These are phyloP conservation scores for Cyclotella sp. DNA, from an alignment of 108 stramenopile genomes.

Conservation along the genomic window DNA sequence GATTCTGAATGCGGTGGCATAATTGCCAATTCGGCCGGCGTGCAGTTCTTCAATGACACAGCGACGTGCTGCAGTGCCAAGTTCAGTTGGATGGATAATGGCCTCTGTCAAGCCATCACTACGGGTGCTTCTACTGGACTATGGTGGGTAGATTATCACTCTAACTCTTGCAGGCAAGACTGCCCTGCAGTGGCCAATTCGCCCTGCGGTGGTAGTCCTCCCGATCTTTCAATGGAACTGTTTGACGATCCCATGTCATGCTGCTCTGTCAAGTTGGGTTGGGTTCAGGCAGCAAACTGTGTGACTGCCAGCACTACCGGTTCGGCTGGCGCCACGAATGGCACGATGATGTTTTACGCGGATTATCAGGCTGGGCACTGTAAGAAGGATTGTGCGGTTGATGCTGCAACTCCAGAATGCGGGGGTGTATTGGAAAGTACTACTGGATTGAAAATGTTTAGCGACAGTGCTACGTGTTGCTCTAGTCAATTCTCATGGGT, in stretches of 20 bases:
- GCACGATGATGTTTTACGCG: not conserved
- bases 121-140: not conserved
- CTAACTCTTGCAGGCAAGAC: slow-evolving; percentile 16
- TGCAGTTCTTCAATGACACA: slow-evolving; percentile 8
- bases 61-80: slow-evolving; percentile 5
- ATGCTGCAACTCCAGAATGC: slow-evolving; percentile 4
- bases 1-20: slow-evolving; percentile 4
- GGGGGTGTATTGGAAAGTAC: slow-evolving; percentile 7
- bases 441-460: not conserved
- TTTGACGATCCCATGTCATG: slow-evolving; percentile 4
- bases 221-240: slow-evolving; percentile 8
- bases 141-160: slow-evolving; percentile 13
- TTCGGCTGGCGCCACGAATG: not conserved
- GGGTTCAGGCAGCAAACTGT: slow-evolving; percentile 5
- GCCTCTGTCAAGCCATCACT: slow-evolving; percentile 6
- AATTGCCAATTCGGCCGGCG: not conserved
- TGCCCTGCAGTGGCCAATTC: not conserved
- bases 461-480: not conserved
- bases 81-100: slow-evolving; percentile 8
- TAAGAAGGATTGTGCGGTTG: slow-evolving; percentile 13
- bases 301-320: not conserved
- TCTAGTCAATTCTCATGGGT: slow-evolving; percentile 2
- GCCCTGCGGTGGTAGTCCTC: slow-evolving; percentile 10
- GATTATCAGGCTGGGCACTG: not conserved
- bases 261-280: slow-evolving; percentile 17